A percentile compares a stretch with the other conserved stretches of the same genome.
phyloP scores from a whole-genome alignment of 768 basidiomycete species.

The Rhizopogon sp. region DNA sequence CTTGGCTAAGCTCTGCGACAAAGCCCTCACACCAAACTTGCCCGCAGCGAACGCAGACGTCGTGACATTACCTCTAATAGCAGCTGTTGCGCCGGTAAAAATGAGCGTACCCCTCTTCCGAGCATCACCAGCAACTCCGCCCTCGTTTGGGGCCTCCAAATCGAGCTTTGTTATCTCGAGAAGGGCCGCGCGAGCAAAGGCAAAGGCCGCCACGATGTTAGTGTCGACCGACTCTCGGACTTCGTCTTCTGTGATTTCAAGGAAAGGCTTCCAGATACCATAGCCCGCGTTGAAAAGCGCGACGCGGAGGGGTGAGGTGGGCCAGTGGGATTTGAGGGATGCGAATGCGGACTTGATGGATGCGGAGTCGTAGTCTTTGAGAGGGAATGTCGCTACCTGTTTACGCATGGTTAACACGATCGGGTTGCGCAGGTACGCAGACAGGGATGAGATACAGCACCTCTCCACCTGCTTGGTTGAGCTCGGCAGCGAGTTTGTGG shows the following conservation, averaged over 20 bases:
- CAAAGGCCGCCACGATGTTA: conserved; percentile 54
- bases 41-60: conserved; percentile 63
- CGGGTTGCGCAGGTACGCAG: background rate
- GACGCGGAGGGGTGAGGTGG: conserved; percentile 48
- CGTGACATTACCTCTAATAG: conserved; percentile 52
- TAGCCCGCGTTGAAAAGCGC: conserved; percentile 62
- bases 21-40: conserved; percentile 56
- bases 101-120: conserved; percentile 61
- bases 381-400: conserved; percentile 54
- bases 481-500: conserved; percentile 47
- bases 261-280: conserved; percentile 61
- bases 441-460: conserved; percentile 22
- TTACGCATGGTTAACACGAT: background rate
- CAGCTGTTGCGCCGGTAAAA: conserved; percentile 72
- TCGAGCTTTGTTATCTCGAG: conserved; percentile 54
- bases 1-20: conserved; percentile 69
- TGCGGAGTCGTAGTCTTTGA: conserved; percentile 43
- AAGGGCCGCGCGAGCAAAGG: conserved; percentile 59
- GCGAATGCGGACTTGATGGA: conserved; percentile 48
- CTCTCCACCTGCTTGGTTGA: conserved; percentile 55
- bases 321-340: conserved; percentile 40
- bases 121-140: conserved; percentile 26
- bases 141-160: conserved; percentile 35
- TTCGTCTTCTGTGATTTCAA: conserved; percentile 57
- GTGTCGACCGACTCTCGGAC: conserved; percentile 44